phyloP scores from a whole-genome alignment of 305 asterid species.

The Ilex paraguariensis region DNA sequence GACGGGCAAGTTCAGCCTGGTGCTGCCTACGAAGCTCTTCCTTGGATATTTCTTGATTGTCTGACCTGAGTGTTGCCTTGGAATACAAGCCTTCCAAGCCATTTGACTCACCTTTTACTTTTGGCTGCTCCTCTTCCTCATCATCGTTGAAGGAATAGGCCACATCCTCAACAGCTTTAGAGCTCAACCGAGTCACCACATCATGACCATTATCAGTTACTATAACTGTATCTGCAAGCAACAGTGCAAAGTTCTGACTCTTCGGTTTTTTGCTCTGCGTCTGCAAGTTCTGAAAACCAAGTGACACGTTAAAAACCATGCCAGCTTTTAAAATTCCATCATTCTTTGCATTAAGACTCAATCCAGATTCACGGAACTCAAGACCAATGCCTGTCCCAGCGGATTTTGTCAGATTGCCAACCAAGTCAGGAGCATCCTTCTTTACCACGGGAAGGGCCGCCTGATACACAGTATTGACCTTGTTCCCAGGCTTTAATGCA shows the following conservation, averaged over 20 bases:
- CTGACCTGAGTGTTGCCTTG: constrained; percentile 70
- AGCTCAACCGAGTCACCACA: constrained; percentile 41
- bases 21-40: constrained; percentile 67
- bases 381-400: constrained; percentile 84
- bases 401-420: constrained; percentile 51
- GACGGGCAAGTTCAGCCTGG: constrained; percentile 70
- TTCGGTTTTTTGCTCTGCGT: constrained; percentile 37
- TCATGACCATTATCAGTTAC: constrained; percentile 37
- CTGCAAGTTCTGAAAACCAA: constrained; percentile 67
- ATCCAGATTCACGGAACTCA: constrained; percentile 73
- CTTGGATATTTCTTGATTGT: constrained; percentile 55
- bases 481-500: constrained; percentile 61
- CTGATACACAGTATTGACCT: constrained; percentile 40
- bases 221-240: constrained; percentile 66
- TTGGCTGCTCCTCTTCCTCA: constrained; percentile 26
- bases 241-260: constrained; percentile 28
- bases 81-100: constrained; percentile 27
- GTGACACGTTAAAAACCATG: constrained; percentile 64
- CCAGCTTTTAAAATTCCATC: constrained; percentile 37
- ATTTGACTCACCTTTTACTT: constrained; percentile 23
- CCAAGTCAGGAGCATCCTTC: constrained; percentile 55
- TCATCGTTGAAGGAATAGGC: constrained; percentile 53
- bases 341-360: constrained; percentile 45
- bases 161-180: constrained; percentile 48
- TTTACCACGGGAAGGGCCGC: constrained; percentile 56